These are phyloP conservation scores for Zea luxurians DNA, from an alignment of 176 grass and related monocot genomes.

Conservation along the genomic window DNA sequence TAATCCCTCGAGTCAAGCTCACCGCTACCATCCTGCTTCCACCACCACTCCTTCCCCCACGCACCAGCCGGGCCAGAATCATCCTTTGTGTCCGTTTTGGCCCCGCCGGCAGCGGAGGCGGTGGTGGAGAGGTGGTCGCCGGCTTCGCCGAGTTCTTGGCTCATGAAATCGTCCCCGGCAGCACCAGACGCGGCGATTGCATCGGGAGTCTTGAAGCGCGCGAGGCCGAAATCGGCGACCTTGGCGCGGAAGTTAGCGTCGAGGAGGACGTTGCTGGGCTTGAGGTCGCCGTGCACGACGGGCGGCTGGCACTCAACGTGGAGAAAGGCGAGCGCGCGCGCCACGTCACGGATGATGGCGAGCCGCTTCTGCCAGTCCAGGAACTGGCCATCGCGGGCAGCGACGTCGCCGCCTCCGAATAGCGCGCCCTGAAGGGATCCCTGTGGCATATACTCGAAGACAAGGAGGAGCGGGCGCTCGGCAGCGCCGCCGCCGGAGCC, in stretches of 20 bases:
- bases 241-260: constrained; percentile 64
- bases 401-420: constrained; percentile 23
- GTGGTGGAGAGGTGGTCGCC: constrained; percentile 34
- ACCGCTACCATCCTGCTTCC: constrained; percentile 35
- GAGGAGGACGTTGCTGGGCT: constrained; percentile 92
- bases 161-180: constrained; percentile 57
- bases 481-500: not conserved
- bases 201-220: constrained; percentile 62
- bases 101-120: not conserved
- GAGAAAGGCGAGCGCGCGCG: constrained; percentile 65
- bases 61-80: constrained; percentile 12
- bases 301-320: constrained; percentile 68
- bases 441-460: constrained; percentile 68
- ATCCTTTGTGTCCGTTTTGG: not conserved
- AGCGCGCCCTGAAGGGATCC: constrained; percentile 64
- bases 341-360: constrained; percentile 58
- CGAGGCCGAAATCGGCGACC: constrained; percentile 80
- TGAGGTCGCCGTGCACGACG: constrained; percentile 86
- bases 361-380: constrained; percentile 56
- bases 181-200: constrained; percentile 17
- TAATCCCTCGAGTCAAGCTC: constrained; percentile 34
- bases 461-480: constrained; percentile 42
- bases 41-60: constrained; percentile 34
- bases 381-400: not conserved
- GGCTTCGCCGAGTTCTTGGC: constrained; percentile 71